Base-by-base conservation (phyloP, 495 filamentous ascomycete genomes). In the Xylaria flabelliformis region DNA sequence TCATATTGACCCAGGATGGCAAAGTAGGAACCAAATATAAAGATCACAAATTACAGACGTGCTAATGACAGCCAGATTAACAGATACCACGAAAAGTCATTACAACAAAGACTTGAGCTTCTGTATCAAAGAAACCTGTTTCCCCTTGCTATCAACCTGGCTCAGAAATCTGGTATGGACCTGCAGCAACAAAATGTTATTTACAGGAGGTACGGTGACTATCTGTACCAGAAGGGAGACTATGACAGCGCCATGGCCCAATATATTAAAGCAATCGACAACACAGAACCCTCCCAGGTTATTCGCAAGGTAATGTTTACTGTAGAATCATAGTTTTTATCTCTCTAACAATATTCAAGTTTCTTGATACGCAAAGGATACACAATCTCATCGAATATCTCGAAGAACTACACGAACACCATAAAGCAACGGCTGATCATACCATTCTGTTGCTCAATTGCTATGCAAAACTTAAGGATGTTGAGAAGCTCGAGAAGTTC, bases 171-270 rank as follows among this genome's bases (percentile, higher is more conserved):
- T 51, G 93, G 93, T 17, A 87, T 90, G 82, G 93, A 95, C 79
- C 75, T 85, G 13, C 80, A 90, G 24, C 94, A 97, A 78, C 93
- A 96, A 59, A 97, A 97, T 77, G 87, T 93, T 55, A 98, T 99
- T 66, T 95, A 92, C 74, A 90, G 97, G 68, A 95, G 91, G 81
- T 98, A 97, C 80, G 96, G 96, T 12, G 97, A 99, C 78, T 95
- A 93, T 72, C 82, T 98, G n/a, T 97, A 99, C 75, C 94, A 96
- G 76, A 96, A 94, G 75, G 92, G 91, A 3, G 94, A 97, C 77
- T 98, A 94, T 77, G 95, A 99, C 77, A 94, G 92, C 24, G 97
- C 96, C 13, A 99, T 99, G 97, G 93, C 97, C 78, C 96, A 97
- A 80, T 99, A 98, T 79, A 89, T 99, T 73, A 92, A 94, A 77